phyloP scores from a whole-genome alignment of 2,329 filamentous ascomycete species.

The Emydomyces testavorans region DNA sequence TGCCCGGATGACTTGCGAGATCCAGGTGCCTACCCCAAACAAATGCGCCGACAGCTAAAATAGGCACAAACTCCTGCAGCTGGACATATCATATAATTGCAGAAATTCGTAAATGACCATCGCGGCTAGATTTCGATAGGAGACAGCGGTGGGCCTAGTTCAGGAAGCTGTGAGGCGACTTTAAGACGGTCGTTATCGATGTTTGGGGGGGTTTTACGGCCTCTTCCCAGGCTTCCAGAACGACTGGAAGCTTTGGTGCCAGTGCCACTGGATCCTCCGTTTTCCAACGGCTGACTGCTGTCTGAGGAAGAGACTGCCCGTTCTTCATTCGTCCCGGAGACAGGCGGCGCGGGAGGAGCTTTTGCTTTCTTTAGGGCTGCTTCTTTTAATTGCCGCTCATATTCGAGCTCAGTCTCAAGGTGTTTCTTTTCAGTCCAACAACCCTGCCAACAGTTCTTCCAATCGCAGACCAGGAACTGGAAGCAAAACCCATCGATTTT shows the following conservation, averaged over 20 bases:
- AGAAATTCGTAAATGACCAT: background rate
- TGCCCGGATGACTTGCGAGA: too few species aligned
- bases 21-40: background rate
- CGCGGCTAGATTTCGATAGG: constrained; percentile 33
- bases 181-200: constrained; percentile 23
- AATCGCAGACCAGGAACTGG: constrained; percentile 87
- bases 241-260: constrained; percentile 18
- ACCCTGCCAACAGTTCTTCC: constrained; percentile 94
- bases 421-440: constrained; percentile 80
- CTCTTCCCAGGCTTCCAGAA: constrained; percentile 24
- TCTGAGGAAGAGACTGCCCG: constrained; percentile 54
- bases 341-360: background rate
- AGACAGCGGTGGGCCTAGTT: constrained; percentile 38
- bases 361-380: constrained; percentile 17
- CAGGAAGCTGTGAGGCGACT: constrained; percentile 36
- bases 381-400: constrained; percentile 26
- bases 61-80: background rate
- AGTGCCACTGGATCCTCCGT: constrained; percentile 11
- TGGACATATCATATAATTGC: background rate
- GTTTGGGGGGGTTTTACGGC: constrained; percentile 20
- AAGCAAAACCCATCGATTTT: constrained; percentile 93
- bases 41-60: background rate
- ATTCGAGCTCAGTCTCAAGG: constrained; percentile 47
- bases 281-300: constrained; percentile 41
- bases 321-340: constrained; percentile 35